These are phyloP conservation scores for Isatis tinctoria DNA, from an alignment of 345 rosid species.

Conservation along the genomic window DNA sequence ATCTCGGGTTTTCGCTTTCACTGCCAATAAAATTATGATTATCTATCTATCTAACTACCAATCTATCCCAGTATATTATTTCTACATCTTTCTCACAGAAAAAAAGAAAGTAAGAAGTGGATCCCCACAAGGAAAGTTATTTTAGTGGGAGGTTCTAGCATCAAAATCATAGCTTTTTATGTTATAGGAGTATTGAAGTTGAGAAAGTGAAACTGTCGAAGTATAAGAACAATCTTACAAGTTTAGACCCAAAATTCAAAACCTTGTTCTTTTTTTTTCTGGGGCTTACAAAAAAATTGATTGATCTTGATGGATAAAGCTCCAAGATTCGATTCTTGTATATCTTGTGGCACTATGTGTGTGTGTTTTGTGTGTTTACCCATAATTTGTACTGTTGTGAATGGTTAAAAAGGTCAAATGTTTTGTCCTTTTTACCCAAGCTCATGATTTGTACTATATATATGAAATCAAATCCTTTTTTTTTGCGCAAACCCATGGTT, in stretches of 20 bases:
- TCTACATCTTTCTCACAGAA: constrained; percentile 1
- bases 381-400: constrained; percentile 30
- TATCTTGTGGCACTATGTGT: no score
- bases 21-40: constrained; percentile 15
- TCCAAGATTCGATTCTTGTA: no score
- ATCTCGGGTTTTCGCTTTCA: constrained; percentile 11
- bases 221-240: constrained; percentile 21
- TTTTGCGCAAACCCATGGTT: constrained; percentile 9
- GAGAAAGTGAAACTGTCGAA: constrained; percentile 8
- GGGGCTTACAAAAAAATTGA: constrained; percentile 6
- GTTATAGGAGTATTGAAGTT: constrained; percentile 9
- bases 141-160: constrained; percentile 33
- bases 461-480: neutral
- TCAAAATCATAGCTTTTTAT: constrained; percentile 28
- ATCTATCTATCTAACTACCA: constrained; percentile 8
- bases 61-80: neutral
- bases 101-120: neutral
- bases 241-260: constrained; percentile 10
- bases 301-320: constrained; percentile 16
- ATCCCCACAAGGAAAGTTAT: constrained; percentile 25
- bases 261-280: neutral
- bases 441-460: constrained; percentile 28
- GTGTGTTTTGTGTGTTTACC: constrained; percentile 13
- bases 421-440: constrained; percentile 19
- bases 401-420: constrained; percentile 19